phyloP scores from a whole-genome alignment of 2,329 filamentous ascomycete genomes.

The Penicillium aurantiogriseum region DNA sequence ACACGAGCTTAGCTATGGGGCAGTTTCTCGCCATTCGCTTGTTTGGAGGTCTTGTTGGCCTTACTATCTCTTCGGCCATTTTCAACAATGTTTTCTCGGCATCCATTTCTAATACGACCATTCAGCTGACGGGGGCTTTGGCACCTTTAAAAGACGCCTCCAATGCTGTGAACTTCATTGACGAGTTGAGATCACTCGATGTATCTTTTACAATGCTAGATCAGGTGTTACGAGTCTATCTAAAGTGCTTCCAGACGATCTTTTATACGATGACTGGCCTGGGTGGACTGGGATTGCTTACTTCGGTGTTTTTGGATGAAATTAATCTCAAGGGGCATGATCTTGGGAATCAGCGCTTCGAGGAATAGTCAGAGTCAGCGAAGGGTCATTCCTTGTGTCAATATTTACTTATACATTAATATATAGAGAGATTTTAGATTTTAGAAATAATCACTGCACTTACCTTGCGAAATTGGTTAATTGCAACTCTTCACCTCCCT shows the following conservation, averaged over 20 bases:
- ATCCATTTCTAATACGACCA: background rate
- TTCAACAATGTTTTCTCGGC: background rate
- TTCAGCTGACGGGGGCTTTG: background rate
- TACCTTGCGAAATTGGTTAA: too few species aligned
- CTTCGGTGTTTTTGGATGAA: background rate
- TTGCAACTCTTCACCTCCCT: too few species aligned
- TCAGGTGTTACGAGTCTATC: background rate
- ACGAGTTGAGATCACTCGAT: background rate
- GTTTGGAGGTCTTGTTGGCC: background rate
- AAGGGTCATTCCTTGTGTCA: too few species aligned
- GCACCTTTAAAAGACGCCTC: background rate
- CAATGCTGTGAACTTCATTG: background rate
- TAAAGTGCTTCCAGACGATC: background rate
- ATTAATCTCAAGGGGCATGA: background rate
- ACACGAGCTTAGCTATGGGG: constrained; percentile 7
- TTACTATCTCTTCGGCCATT: background rate
- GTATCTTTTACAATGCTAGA: background rate
- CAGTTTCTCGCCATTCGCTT: background rate
- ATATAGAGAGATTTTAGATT: too few species aligned
- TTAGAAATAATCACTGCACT: too few species aligned
- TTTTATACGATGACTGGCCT: background rate
- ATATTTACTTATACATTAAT: too few species aligned
- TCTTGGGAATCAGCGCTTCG: background rate
- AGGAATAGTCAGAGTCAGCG: background rate
- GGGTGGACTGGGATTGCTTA: background rate